A percentile compares a stretch with the other conserved stretches of the same genome.
These are phyloP conservation scores for Marasmius fiardii DNA, from an alignment of 1,284 basidiomycete species.

Conservation along the genomic window DNA sequence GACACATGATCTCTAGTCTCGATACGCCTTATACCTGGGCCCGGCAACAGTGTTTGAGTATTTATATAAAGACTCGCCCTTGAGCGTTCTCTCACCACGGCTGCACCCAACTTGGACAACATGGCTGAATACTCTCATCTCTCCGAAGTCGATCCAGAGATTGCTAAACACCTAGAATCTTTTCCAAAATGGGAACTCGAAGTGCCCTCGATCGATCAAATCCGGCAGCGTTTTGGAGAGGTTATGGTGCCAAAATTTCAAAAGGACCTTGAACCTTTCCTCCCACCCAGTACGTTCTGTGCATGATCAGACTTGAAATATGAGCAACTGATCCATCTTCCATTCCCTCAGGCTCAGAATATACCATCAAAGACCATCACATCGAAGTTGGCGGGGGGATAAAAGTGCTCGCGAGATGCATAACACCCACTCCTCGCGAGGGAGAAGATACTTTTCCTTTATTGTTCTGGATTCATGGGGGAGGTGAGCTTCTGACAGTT, in stretches of 20 bases:
- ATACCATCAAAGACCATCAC: not conserved
- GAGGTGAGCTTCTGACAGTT: not conserved
- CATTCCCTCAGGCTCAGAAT: not conserved
- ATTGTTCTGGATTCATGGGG: conserved; percentile 15
- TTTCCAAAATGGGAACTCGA: not conserved
- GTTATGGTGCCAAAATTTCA: not conserved
- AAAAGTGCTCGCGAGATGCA: conserved; percentile 1
- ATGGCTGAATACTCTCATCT: conserved; percentile 1
- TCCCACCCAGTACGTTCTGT: not conserved
- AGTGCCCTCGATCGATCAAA: not conserved
- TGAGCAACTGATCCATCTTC: too few species aligned
- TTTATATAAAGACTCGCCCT: too few species aligned
- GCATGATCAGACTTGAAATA: not conserved
- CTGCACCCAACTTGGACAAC: too few species aligned
- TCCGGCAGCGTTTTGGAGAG: not conserved
- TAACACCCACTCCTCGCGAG: not conserved
- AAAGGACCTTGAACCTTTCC: not conserved
- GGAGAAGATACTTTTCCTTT: conserved; percentile 11
- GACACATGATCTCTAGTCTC: too few species aligned
- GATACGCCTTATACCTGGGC: too few species aligned
- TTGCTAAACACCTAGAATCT: not conserved
- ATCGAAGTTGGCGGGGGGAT: conserved; percentile 1
- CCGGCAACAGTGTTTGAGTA: too few species aligned
- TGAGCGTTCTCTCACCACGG: too few species aligned
- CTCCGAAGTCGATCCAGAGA: not conserved